phyloP scores from a whole-genome alignment of 1,284 basidiomycete genomes.

The Moniliophthora roreri region DNA sequence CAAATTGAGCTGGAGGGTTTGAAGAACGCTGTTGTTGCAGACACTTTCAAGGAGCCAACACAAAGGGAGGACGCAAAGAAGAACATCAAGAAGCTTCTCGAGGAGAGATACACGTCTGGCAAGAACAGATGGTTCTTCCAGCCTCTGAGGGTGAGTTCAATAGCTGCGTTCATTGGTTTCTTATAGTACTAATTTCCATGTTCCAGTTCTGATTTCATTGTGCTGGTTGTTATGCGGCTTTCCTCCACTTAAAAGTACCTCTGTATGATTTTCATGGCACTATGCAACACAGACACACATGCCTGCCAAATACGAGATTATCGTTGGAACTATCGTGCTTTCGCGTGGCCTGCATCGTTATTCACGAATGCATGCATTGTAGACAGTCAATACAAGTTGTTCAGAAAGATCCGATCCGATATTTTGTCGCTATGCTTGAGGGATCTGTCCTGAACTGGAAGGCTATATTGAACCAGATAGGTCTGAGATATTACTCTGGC shows the following conservation, averaged over 20 bases:
- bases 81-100: constrained; percentile 91
- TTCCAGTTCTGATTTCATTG: not conserved
- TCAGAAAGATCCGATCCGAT: too few species aligned
- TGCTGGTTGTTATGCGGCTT: constrained; percentile 2
- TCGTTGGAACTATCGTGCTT: not conserved
- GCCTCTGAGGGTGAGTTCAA: constrained; percentile 63
- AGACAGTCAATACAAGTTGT: too few species aligned
- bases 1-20: constrained; percentile 91
- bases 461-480: too few species aligned
- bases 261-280: constrained; percentile 4
- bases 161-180: not conserved
- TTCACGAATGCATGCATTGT: too few species aligned
- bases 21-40: constrained; percentile 79
- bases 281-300: constrained; percentile 2
- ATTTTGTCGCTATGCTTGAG: too few species aligned
- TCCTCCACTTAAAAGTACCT: not conserved
- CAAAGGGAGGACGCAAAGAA: constrained; percentile 94
- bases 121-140: constrained; percentile 98
- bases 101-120: constrained; percentile 88
- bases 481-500: too few species aligned
- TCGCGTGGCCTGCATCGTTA: too few species aligned
- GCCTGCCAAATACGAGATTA: constrained; percentile 1
- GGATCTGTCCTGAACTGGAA: too few species aligned
- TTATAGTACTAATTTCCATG: not conserved
- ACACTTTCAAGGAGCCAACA: constrained; percentile 95